Evolutionary conservation across 2,329 filamentous ascomycete genomes (phyloP), one percentile per base, ranked within the genome.

Genomic region (Clonostachys solani): DNA sequence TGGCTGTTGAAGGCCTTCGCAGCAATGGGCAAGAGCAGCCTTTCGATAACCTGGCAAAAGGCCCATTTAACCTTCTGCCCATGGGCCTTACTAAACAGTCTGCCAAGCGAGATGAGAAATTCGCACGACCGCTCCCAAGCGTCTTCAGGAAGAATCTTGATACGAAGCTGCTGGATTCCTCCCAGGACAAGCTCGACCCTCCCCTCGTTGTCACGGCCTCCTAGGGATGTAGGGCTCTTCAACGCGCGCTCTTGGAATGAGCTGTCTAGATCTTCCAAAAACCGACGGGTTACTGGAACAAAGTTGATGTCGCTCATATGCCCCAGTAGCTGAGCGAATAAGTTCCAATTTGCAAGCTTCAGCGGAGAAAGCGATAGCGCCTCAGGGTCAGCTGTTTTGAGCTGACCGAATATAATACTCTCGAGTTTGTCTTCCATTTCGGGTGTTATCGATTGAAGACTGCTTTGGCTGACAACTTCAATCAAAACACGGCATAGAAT

Each of bases 241-340:
- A 81, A 74, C 5, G 80, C 76, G 40, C 92, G 75, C 16, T 95
- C 89, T 59, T 84, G 84, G 45, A 96, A 83, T 10, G 86, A 87
- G 33, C 77, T 76, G 48, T 91, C 88, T 6, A 99, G 75, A 60
- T 97, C 92, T 33, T 78, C 73, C 42, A 95, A 75, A 60, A 95
- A 99, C 43, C 89, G 84, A 47, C 84, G 81, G 5, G 89, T 84
- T 42, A 99, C 92, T 47, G 85, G 88, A 15, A 82, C 73, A 63
- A 99, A 97, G 61, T 95, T 92, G 53, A 94, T 85, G 41, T 88
- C 87, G 67, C 94, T 96, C 88, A 99, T 96, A 37, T 92, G 87
- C n/a, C 95, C 94, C 1, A 99, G 79, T 5, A 99, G 74, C 58
- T 96, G 89, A 17, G 90, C 86, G 63, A 96, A 96, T 4, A 99